Evolutionary conservation across 2,329 filamentous ascomycete genomes (phyloP), one percentile per base, ranked within the genome.

Genomic region (Fusarium sp.): DNA sequence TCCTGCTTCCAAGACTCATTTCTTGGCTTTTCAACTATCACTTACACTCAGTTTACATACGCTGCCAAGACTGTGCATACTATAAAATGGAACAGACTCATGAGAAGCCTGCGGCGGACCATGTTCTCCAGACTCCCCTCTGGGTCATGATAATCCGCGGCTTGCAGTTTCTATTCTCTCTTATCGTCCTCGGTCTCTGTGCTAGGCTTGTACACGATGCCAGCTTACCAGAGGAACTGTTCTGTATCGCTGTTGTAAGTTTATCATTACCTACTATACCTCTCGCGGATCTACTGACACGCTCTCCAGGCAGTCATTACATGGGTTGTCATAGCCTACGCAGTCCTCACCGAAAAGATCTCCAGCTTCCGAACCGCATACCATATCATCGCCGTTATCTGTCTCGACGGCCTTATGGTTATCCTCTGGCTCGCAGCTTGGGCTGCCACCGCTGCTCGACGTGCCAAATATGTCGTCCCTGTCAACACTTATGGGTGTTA

Each of bases 371-470:
- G 74, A 20, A 23, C 53, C 2, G 70, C 74, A 19, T 84, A 85
- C 68, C 80, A 84, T 64, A 77, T 83, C 57, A 77, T 80, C 65
- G 82, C 82, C 40, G 75, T 83, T 11, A 72, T 85, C 9, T 74
- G 74, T 15, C 75, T 85, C 22, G 82, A 85, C 45, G 76, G 71
- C 6, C 73, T 84, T 43, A 75, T 85, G 73, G 69, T 81, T 46
- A 68, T 85, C 56, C 77, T 85, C 53, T 85, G 83, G 83, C 79
- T 85, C 19, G 77, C 81, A 0, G 77, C 79, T n/a, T 81, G 76
- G 60, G 78, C 78, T 17, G 77, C 81, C 25, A 77, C 77, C 15
- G 83, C 83, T 10, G 76, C 79, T 20, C 75, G 70, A 51, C 79
- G 82, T 30, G 75, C 77, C 33, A 62, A 62, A 19, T 84, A 81